Base-by-base conservation (phyloP, 2,329 filamentous ascomycete species). In the Fusarium virguliforme region DNA sequence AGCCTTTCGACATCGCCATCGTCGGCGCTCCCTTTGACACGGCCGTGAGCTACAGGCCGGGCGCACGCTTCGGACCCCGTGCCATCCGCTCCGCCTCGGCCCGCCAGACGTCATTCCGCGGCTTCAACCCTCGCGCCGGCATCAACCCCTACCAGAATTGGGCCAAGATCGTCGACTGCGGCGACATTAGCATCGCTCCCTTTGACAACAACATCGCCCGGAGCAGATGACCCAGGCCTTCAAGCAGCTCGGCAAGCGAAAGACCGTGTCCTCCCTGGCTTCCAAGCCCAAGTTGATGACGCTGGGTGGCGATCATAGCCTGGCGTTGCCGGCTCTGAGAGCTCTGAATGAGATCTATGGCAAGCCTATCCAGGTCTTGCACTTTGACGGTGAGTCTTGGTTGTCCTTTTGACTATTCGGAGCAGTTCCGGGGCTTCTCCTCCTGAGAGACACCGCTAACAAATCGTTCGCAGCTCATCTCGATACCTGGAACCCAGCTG, bases 141-240 rank as follows among this genome's bases (percentile, higher is more conserved):
- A 87, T 97, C 72, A 98, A 97, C 80, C 94, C 95, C 0, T 97
- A 96, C 82, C 71, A 91, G 78, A 91, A 88, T 76, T 95, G 93
- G 88, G 91, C 94, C 8, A 94, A 88, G 55, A 89, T 97, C 65
- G 85, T 95, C 56, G 95, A 98, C 84, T 98, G 95, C 80, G 95
- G 95, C 51, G 95, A 97, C 79, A 94, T 97, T 62, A 94, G 95
- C 30, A 86, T 97, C 72, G 93, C 92, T 0, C 94, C 94, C 0
- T 91, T 97, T 74, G 94, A 97, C 83, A 97, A 97, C 79, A 89
- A 85, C 1, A 85, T 97, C 15, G 95, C 95, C 0, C 84, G 60
- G 85, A 86, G 48, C 95, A 97, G 81, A 97, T 97, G 94, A 93
- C 89, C 34, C 89, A 91, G 76, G 94, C 93, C 0, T 94, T 93